Evolutionary conservation across 495 filamentous ascomycete species (phyloP).

Genomic region (Xylaria cubensis): DNA sequence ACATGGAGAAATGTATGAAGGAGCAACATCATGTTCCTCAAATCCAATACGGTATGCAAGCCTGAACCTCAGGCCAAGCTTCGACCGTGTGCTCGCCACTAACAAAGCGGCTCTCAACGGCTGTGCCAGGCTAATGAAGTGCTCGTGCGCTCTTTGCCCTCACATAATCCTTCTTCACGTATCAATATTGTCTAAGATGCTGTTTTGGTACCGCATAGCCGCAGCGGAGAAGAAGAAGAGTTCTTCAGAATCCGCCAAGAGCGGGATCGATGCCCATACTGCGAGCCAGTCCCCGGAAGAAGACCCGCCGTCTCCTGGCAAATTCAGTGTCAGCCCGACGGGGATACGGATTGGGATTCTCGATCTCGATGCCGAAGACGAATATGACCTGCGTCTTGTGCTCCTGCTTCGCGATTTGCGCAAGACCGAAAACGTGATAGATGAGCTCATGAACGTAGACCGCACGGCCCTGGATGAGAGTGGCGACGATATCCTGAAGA

Average conservation of each 20-base stretch:
- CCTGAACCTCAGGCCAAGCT: conserved; percentile 17
- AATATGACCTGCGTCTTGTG: conserved; percentile 16
- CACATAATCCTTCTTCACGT: conserved; percentile 24
- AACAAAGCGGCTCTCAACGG: conserved; percentile 23
- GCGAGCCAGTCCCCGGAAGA: background rate
- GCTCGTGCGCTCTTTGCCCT: conserved; percentile 20
- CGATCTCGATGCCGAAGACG: conserved; percentile 28
- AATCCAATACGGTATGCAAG: conserved; percentile 6
- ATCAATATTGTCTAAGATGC: conserved; percentile 22
- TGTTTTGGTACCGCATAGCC: conserved; percentile 27
- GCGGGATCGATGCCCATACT: background rate
- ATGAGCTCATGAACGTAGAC: conserved; percentile 24
- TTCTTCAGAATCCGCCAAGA: background rate
- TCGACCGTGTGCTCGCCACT: conserved; percentile 24
- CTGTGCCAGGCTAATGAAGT: conserved; percentile 24
- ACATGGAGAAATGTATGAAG: conserved; percentile 21
- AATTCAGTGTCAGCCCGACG: conserved; percentile 18
- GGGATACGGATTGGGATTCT: conserved; percentile 25
- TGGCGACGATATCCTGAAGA: conserved; percentile 3
- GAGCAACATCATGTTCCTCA: conserved; percentile 22
- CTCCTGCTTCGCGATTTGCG: conserved; percentile 23
- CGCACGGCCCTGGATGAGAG: conserved; percentile 22
- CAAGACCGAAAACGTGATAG: conserved; percentile 20
- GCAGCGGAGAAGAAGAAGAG: background rate
- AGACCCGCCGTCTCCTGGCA: conserved; percentile 3